These are phyloP conservation scores for Mucor irregularis DNA, from an alignment of 371 early-diverging fungal species.

Conservation along the genomic window DNA sequence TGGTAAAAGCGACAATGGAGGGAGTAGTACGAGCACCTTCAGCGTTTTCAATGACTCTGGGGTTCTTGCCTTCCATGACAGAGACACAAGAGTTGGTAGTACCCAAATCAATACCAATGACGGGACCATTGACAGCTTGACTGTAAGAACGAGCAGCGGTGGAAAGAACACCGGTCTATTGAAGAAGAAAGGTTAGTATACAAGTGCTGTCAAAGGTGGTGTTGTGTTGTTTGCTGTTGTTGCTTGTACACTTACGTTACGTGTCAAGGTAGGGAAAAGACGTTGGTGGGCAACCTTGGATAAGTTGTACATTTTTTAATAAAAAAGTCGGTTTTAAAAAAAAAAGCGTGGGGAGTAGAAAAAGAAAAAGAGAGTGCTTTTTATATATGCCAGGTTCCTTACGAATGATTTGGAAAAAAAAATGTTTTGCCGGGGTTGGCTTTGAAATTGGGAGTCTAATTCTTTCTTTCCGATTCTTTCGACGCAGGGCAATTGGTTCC, in stretches of 20 bases:
- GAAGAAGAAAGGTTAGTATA: background rate
- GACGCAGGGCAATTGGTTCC: background rate
- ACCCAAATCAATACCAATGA: conserved; percentile 98
- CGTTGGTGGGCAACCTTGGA: conserved; percentile 38
- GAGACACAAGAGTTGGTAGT: conserved; percentile 98
- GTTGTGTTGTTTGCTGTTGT: too few relatives aligned
- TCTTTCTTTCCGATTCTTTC: conserved; percentile 16
- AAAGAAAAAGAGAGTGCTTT: conserved; percentile 9
- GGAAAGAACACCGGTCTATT: conserved; percentile 30
- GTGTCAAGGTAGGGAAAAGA: conserved; percentile 33
- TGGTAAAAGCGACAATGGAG: conserved; percentile 89
- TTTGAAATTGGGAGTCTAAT: conserved; percentile 8
- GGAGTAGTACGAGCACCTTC: conserved; percentile 96
- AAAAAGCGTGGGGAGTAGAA: conserved; percentile 6
- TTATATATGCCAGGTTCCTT: conserved; percentile 32
- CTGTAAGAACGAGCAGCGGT: conserved; percentile 46
- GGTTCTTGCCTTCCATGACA: conserved; percentile 92
- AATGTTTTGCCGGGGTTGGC: conserved; percentile 27
- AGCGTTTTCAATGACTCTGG: conserved; percentile 92
- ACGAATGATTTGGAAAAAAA: too few relatives aligned
- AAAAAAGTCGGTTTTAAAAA: conserved; percentile 4
- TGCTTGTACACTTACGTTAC: conserved; percentile 38
- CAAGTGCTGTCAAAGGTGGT: background rate
- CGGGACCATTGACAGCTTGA: conserved; percentile 82
- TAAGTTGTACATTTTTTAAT: conserved; percentile 41